phyloP scores from a whole-genome alignment of 2,329 filamentous ascomycete genomes.

The Trichoderma cornu-damae region DNA sequence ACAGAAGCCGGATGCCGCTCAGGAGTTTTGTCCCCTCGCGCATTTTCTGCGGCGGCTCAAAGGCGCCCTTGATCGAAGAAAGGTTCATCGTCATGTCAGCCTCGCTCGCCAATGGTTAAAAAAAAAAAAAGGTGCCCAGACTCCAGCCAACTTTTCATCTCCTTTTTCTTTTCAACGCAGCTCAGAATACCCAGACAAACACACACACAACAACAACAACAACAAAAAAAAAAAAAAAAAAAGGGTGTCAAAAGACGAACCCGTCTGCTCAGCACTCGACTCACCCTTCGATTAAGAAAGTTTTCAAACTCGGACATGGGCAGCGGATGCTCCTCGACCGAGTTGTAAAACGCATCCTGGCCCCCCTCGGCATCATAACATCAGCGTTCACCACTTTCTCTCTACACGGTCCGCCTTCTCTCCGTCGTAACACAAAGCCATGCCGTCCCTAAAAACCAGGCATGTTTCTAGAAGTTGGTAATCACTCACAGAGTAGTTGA shows the following conservation, averaged over 20 bases:
- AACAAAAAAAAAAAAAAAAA: not conserved
- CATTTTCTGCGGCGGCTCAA: slow-evolving; percentile 41
- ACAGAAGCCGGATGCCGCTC: slow-evolving; percentile 53
- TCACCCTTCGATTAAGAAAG: slow-evolving; percentile 47
- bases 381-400: too few species aligned
- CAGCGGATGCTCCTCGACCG: slow-evolving; percentile 47
- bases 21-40: slow-evolving; percentile 41
- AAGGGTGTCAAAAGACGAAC: too few species aligned
- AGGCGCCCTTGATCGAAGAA: slow-evolving; percentile 50
- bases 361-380: not conserved
- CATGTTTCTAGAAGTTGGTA: not conserved
- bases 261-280: slow-evolving; percentile 33
- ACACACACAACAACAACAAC: not conserved
- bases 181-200: not conserved
- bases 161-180: not conserved
- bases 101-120: not conserved
- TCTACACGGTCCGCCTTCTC: not conserved
- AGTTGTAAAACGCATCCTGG: slow-evolving; percentile 48
- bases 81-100: not conserved
- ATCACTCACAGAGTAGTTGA: slow-evolving; percentile 52
- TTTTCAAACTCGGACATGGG: slow-evolving; percentile 53
- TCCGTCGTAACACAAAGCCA: not conserved
- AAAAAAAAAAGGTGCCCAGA: not conserved
- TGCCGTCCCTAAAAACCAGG: not conserved
- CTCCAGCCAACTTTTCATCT: not conserved